Base-by-base conservation (phyloP, 75 land plant genomes). In the Ceratopteris richardii region DNA sequence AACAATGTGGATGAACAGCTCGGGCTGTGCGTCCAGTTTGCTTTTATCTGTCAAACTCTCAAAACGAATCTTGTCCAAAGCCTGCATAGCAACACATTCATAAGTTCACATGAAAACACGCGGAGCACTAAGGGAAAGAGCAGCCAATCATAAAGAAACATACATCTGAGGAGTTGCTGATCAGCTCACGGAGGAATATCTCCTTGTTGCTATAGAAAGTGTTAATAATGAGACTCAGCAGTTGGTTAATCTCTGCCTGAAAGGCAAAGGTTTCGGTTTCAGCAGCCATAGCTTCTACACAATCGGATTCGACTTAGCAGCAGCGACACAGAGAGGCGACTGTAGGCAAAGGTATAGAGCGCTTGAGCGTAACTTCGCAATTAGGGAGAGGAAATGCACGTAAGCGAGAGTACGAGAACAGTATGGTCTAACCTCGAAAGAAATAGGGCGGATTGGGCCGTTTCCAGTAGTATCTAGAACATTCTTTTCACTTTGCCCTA, bases 11-110 rank as follows among this genome's bases (percentile, higher is more conserved):
- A 83, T 83, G 64, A 81, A 84, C 0, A 84, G 76, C 80, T 84
- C 88, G 37, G 88, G 84, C 62, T 80, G 84, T 0, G 70, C 62
- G 43, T 85, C 88, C 0, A 83, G 72, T 64, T 80, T 83, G 74
- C 77, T 73, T 72, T 83, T 83, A 57, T 80, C 86, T 1, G 84
- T 81, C 65, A 85, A 52, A 54, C 82, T 64, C 58, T 85, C 85
- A 20, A 75, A 85, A 24, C 89, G 53, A 13, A 81, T 81, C 74
- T 81, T 85, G 55, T 81, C 85, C 65, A 81, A 61, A 0, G 85
- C 81, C 82, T 79, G 22, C 51, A 41, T 36, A 61, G 50, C 0
- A 10, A 17, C 47, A 21, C 46, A 57, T 50, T 29, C 19, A 19
- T 23, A 0, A 47, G 23, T 7, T 16, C 54, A 18, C 17, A 23